These are phyloP conservation scores for Phytopythium mirpurense DNA, from an alignment of 352 stramenopile species.

Conservation along the genomic window DNA sequence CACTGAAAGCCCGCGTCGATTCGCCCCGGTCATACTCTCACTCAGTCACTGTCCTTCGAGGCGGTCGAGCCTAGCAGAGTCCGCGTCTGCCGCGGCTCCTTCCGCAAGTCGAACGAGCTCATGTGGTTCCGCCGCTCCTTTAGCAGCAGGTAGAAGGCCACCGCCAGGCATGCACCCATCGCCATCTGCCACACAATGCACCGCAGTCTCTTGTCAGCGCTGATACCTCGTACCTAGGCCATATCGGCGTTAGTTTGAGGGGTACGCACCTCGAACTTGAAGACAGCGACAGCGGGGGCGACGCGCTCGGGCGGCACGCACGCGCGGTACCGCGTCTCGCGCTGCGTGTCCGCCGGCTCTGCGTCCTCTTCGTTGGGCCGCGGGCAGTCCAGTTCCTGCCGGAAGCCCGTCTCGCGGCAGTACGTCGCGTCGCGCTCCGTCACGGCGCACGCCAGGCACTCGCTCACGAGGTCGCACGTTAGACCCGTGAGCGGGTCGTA, in stretches of 20 bases:
- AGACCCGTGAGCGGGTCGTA: constrained; percentile 61
- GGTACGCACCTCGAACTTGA: constrained; percentile 75
- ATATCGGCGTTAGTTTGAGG: no score
- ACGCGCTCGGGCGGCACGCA: constrained; percentile 39
- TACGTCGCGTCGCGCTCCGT: constrained; percentile 63
- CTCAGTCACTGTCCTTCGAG: constrained; percentile 4
- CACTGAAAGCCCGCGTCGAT: no score
- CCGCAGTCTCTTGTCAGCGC: no score
- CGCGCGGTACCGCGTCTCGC: constrained; percentile 45
- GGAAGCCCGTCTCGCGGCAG: constrained; percentile 62
- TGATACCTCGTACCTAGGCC: no score
- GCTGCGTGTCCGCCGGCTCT: constrained; percentile 12
- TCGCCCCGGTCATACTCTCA: no score
- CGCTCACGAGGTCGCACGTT: constrained; percentile 44
- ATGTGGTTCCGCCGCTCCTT: constrained; percentile 71
- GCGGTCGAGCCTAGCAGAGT: constrained; percentile 23
- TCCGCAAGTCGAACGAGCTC: constrained; percentile 72
- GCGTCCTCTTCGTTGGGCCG: constrained; percentile 18
- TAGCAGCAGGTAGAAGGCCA: constrained; percentile 41
- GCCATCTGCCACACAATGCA: constrained; percentile 26
- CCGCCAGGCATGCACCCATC: constrained; percentile 40
- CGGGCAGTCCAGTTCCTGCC: constrained; percentile 63
- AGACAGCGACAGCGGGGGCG: constrained; percentile 33
- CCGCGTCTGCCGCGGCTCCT: constrained; percentile 51
- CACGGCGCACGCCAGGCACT: constrained; percentile 47